Conservation (phyloP, 202 grass and related monocot genomes). For the Saccharum hybrid region DNA sequence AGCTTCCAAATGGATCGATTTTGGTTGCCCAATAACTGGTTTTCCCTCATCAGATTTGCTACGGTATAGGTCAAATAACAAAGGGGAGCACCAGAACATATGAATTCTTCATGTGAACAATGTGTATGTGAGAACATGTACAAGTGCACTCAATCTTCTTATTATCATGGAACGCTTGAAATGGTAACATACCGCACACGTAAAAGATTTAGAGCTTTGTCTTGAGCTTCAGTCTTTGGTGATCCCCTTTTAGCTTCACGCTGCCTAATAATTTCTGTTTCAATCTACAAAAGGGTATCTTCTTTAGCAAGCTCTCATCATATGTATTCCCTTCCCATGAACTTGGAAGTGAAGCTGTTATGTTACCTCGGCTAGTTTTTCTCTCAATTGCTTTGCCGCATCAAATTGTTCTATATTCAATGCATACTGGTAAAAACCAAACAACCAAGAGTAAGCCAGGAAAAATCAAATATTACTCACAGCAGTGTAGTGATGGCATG, state of each 20-base stretch:
- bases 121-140: constrained; percentile 29
- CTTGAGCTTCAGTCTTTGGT: constrained; percentile 91
- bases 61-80: constrained; percentile 29
- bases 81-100: constrained; percentile 19
- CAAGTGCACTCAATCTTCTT: constrained; percentile 31
- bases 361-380: constrained; percentile 84
- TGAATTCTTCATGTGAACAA: constrained; percentile 17
- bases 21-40: background rate
- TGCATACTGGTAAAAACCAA: constrained; percentile 70
- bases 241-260: constrained; percentile 91
- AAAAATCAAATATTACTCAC: constrained; percentile 30
- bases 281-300: constrained; percentile 58
- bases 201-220: constrained; percentile 87
- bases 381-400: constrained; percentile 80
- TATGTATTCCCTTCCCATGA: constrained; percentile 20
- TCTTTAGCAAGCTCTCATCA: constrained; percentile 10
- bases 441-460: constrained; percentile 41
- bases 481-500: constrained; percentile 1
- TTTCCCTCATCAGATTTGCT: constrained; percentile 23
- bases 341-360: background rate
- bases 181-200: constrained; percentile 67
- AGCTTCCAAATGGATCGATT: constrained; percentile 29
- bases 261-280: constrained; percentile 82
- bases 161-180: constrained; percentile 25
- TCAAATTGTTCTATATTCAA: constrained; percentile 97